Evolutionary conservation across 31 red algal genomes (phyloP), one percentile per base, ranked within the genome.

Genomic region (Bonnemaisonia californica): DNA sequence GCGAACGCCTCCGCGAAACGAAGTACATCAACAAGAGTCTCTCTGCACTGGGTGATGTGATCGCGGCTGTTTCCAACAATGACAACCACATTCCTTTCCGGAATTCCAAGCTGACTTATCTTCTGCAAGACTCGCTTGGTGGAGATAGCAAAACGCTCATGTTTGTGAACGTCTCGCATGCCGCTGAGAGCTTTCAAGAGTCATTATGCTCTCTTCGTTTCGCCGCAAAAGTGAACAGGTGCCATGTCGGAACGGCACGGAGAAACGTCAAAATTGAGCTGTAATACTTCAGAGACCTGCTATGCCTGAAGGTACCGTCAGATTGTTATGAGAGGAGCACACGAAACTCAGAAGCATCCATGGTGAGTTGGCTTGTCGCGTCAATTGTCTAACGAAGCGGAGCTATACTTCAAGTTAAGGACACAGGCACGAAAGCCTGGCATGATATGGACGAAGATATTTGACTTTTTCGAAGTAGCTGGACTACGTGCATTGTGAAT

Each of bases 61-160:
- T 99, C 67, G 82, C 91, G 26, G 81, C 93, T 2, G 64, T 99
- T 33, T 68, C 90, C 1, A 91, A 85, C 54, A 85, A 89, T 18
- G 86, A 87, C 4, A 78, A 69, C 36, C 93, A 96, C 78, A 77
- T 99, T 58, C 97, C 97, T 3, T 99, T 85, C 84, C 90, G 97
- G 41, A 96, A 96, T 73, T 96, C 93, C 36, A 99, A 99, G 74
- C 88, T 99, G 37, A 99, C 97, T 1, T 84, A 86, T 57, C 54
- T 99, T 11, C 81, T 99, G 37, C 94, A 96, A 74, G 91, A 96
- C 61, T 96, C 97, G 2, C 74, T 99, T 3, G 93, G 97, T 23
- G 97, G 94, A 8, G 91, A 96, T 79, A 88, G 86, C 37, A 99
- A 99, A 82, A 96, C 97, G n/a, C 97, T 99, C 27, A 99, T 99